Evolutionary conservation across 2,329 filamentous ascomycete species (phyloP), one percentile per base, ranked within the genome.

Genomic region (Diaporthe aspalathi): DNA sequence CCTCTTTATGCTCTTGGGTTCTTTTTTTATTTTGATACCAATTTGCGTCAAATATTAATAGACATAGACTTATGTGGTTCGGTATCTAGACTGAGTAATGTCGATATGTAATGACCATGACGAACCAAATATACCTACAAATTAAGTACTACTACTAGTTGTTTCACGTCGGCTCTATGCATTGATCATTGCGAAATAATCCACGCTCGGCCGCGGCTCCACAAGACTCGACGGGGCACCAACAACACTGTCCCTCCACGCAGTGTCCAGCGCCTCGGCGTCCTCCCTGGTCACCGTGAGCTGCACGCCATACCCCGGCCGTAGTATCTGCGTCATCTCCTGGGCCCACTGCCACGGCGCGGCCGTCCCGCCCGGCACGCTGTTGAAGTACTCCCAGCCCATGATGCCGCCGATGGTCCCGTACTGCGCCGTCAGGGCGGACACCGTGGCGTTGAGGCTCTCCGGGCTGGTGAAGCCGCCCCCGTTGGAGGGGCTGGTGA

Each of bases 301-400:
- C 22, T 32, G 24, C 16, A 75, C 72, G 5, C 70, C 49, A 35
- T 68, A 53, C 1, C 74, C 70, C 0, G 81, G 77, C 52, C 84
- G 78, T 74, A 84, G 74, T 70, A 83, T 78, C 52, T 73, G 79
- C 0, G 90, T 90, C 85, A 96, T 91, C 70, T 87, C 86, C 57
- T 85, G 86, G 0, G 93, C 93, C 94, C 94, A 97, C 75, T 93
- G 86, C 92, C 92, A 95, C 0, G 93, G 93, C 69, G 85, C 82
- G 16, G 84, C 83, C 2, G 78, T 79, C 29, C 88, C 91, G 1
- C 91, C 91, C 0, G 93, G 92, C 71, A 90, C 80, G 69, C 91
- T 89, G 83, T 97, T 97, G 83, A 95, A 97, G 79, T 96, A 97
- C 83, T 98, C 95, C 95, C 95, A 98, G 2, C 94, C 94, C 91